Base-by-base conservation (phyloP, 305 asterid species). In the Fraxinus baroniana region DNA sequence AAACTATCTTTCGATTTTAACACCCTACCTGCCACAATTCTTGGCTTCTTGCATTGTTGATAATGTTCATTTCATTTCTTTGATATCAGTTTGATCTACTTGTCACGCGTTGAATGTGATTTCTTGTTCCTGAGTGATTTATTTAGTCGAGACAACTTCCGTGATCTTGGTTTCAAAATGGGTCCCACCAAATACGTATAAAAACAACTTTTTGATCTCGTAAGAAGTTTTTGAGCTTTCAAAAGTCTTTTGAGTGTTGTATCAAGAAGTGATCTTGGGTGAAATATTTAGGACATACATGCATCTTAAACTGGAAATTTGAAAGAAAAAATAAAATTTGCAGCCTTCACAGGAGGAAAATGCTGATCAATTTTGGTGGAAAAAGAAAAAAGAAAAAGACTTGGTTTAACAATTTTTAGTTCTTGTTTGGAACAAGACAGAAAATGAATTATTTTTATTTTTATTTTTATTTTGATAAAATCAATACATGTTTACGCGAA, bases 1-100 rank as follows among this genome's bases (percentile, higher is more conserved):
- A 49, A 82, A 79, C 32, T 39, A 30, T 39, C 37, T 36, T 22
- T 82, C 66, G 86, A 78, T 80, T 80, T 35, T 71, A 89, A 86
- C 91, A 83, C 39, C 41, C 82, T 86, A 86, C 85, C 88, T 72
- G 81, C 55, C 49, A 71, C 62, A 52, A 26, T 26, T 22, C n/a
- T 57, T 57, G 86, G 71, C 89, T 82, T 83, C 84, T 84, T 85
- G 57, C 83, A 79, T 64, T 79, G 76, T 74, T 39, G 64, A 36
- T 72, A n/a, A 10, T 60, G 78, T 66, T 78, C 37, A 22, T 70
- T 44, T 44, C 55, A 9, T 44, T 78, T 72, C 79, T 75, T 82
- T 62, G 68, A 32, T 33, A 77, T 80, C 44, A 60, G 71, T 80
- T 80, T 17, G 5, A 64, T 22, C 71, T 60, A 20, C 70, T 18